Evolutionary conservation across 2,329 filamentous ascomycete species (phyloP).

Genomic region (Xylaria sp.): DNA sequence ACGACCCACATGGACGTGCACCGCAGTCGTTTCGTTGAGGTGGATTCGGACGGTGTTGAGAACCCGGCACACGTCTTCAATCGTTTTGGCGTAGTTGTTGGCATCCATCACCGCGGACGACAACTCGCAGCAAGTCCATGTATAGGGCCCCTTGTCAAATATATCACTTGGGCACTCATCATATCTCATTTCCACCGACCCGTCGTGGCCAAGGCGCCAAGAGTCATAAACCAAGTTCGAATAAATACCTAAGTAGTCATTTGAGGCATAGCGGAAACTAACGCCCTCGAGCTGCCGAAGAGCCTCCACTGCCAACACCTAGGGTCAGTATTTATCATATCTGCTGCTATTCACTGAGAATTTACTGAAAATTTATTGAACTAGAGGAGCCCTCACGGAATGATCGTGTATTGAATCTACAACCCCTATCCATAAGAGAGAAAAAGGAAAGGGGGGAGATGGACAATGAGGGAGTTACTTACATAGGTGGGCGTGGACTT

Average conservation of each 20-base stretch:
- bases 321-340: background rate
- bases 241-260: constrained; percentile 26
- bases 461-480: constrained; percentile 3
- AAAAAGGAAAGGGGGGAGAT: too few species aligned
- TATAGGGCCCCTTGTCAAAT: constrained; percentile 11
- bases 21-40: constrained; percentile 40
- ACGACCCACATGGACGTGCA: constrained; percentile 47
- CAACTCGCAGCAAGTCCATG: constrained; percentile 41
- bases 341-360: background rate
- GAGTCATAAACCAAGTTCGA: constrained; percentile 32
- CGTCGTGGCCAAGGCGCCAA: constrained; percentile 42
- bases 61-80: constrained; percentile 39
- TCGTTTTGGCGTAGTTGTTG: constrained; percentile 31
- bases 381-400: background rate
- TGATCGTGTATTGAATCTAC: background rate
- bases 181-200: constrained; percentile 20
- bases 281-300: constrained; percentile 22
- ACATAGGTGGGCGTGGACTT: constrained; percentile 15
- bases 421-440: background rate
- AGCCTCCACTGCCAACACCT: constrained; percentile 7
- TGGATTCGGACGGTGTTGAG: constrained; percentile 40
- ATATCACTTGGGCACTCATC: too few species aligned
- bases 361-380: background rate
- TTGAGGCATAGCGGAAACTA: constrained; percentile 21
- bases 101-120: constrained; percentile 41